Evolutionary conservation across 169 alveolate genomes (phyloP).

Genomic region (Cryptosporidium parvum): DNA sequence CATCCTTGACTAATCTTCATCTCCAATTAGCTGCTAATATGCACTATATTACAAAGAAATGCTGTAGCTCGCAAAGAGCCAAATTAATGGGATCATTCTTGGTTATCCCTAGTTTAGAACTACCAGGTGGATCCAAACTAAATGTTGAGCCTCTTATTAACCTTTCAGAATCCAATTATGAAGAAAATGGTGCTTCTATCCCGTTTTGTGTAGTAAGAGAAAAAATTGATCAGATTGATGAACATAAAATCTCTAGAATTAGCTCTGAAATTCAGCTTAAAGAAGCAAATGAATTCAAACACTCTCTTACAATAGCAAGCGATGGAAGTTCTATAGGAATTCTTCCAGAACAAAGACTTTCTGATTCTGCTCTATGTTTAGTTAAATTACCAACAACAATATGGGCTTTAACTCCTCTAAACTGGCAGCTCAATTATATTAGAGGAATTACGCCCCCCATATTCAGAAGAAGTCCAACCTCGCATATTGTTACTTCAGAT

Average conservation of each 20-base stretch:
- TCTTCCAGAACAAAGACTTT: slow-evolving; percentile 42
- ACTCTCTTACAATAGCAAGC: slow-evolving; percentile 34
- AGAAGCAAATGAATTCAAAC: slow-evolving; percentile 44
- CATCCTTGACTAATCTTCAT: slow-evolving; percentile 30
- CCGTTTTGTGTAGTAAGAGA: slow-evolving; percentile 69
- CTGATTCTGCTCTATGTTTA: slow-evolving; percentile 24
- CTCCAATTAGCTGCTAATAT: slow-evolving; percentile 72
- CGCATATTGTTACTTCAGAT: slow-evolving; percentile 27
- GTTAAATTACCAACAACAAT: slow-evolving; percentile 44
- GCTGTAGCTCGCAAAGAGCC: slow-evolving; percentile 65
- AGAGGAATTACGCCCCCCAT: slow-evolving; percentile 71
- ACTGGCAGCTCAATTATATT: slow-evolving; percentile 64
- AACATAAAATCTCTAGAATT: slow-evolving; percentile 10
- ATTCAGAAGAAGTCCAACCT: slow-evolving; percentile 27
- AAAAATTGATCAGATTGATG: slow-evolving; percentile 6
- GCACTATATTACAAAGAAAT: slow-evolving; percentile 56
- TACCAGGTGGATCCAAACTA: slow-evolving; percentile 64
- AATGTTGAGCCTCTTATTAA: slow-evolving; percentile 64
- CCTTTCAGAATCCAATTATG: not conserved
- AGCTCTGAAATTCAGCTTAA: slow-evolving; percentile 49
- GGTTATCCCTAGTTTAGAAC: slow-evolving; percentile 19
- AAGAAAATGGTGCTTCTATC: slow-evolving; percentile 64
- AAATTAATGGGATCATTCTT: slow-evolving; percentile 47
- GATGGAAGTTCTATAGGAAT: slow-evolving; percentile 54
- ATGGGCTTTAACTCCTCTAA: slow-evolving; percentile 70